Percentiles rank a stretch among this genome's conserved stretches.
Evolutionary conservation across 2,329 filamentous ascomycete species (phyloP).

Genomic region (Penicillium oxalicum): DNA sequence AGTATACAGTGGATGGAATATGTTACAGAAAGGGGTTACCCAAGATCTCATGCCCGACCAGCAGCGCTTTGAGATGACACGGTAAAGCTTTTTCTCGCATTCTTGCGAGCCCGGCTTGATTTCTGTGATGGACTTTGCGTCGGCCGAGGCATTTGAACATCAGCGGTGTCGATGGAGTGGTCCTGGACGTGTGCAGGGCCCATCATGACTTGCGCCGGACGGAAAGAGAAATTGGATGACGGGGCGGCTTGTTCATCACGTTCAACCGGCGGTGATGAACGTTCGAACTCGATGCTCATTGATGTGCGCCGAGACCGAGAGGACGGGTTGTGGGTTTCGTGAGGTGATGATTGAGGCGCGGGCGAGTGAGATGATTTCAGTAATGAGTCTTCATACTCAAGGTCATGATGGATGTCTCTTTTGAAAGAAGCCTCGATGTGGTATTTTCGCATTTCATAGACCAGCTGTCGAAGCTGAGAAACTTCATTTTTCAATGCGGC

Average conservation of each 20-base stretch:
- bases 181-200: not conserved
- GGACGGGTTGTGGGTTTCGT: not conserved
- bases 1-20: slow-evolving; percentile 9
- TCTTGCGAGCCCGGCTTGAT: not conserved
- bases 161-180: not conserved
- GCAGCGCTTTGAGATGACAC: slow-evolving; percentile 1
- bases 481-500: slow-evolving; percentile 25
- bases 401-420: slow-evolving; percentile 3
- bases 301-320: slow-evolving; percentile 1
- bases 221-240: not conserved
- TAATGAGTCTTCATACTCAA: slow-evolving; percentile 5
- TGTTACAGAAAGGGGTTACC: not conserved
- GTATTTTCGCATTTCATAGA: slow-evolving; percentile 23
- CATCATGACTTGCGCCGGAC: slow-evolving; percentile 1
- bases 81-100: not conserved
- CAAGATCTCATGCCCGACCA: slow-evolving; percentile 1
- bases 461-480: slow-evolving; percentile 25
- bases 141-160: not conserved
- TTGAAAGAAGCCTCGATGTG: slow-evolving; percentile 11
- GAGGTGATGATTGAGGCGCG: not conserved
- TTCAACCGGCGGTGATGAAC: slow-evolving; percentile 8
- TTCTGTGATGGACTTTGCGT: not conserved
- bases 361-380: slow-evolving; percentile 5
- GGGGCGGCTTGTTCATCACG: not conserved
- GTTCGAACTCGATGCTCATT: slow-evolving; percentile 12